A percentile compares a stretch with the other conserved stretches of the same genome.
These are phyloP conservation scores for Chaetomium sp. DNA, from an alignment of 2,329 filamentous ascomycete genomes.

Conservation along the genomic window DNA sequence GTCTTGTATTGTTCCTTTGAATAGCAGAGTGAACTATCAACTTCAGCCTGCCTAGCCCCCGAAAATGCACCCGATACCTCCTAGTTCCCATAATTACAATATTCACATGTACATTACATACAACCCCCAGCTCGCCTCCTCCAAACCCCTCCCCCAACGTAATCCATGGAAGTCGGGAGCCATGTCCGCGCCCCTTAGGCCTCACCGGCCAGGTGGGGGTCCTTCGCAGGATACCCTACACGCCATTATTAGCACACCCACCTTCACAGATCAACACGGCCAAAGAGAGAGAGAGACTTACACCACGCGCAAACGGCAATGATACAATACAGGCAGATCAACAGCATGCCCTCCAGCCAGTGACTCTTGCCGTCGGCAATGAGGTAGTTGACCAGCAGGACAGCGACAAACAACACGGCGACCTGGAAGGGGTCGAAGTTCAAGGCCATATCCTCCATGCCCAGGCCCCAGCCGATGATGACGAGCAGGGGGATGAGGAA, in stretches of 20 bases:
- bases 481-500: conserved; percentile 78
- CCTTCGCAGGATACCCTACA: conserved; percentile 24
- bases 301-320: conserved; percentile 70
- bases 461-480: conserved; percentile 77
- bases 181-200: not conserved
- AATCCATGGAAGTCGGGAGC: not conserved
- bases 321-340: conserved; percentile 78
- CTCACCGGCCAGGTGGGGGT: not conserved
- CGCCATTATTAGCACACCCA: conserved; percentile 4
- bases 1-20: not conserved
- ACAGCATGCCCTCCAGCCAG: conserved; percentile 75
- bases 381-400: conserved; percentile 83
- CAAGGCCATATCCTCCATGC: conserved; percentile 71
- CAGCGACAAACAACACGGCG: conserved; percentile 79
- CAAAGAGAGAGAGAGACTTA: conserved; percentile 44
- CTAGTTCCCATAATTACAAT: conserved; percentile 4
- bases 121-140: not conserved
- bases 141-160: not conserved
- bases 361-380: conserved; percentile 82
- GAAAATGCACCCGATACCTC: not conserved
- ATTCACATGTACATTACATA: not conserved
- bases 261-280: not conserved
- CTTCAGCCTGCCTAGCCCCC: not conserved
- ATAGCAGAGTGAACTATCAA: not conserved
- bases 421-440: conserved; percentile 90